Conservation (phyloP, 1,284 basidiomycete genomes). For the Boletus mariae region DNA sequence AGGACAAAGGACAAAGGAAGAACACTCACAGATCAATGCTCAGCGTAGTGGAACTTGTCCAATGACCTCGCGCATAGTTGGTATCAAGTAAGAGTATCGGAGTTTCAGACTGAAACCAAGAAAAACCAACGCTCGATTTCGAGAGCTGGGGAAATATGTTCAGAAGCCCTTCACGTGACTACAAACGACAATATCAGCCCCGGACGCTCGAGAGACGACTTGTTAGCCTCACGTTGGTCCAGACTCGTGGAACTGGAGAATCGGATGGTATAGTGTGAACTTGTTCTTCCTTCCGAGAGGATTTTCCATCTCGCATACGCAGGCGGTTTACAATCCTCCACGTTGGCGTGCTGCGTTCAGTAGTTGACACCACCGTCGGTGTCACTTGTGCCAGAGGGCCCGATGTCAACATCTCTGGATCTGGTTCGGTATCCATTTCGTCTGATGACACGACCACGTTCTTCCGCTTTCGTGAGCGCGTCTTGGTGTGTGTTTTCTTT, state of each 20-base stretch:
- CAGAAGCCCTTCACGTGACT: conserved; percentile 23
- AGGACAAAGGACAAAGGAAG: not conserved
- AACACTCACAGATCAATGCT: conserved; percentile 23
- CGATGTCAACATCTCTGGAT: not conserved
- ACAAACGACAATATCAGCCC: conserved; percentile 11
- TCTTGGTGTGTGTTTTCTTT: conserved; percentile 10
- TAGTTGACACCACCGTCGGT: not conserved
- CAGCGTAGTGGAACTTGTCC: conserved; percentile 21
- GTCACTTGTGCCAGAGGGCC: not conserved
- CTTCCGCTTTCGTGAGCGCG: not conserved
- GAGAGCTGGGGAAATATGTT: conserved; percentile 24
- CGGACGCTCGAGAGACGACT: not conserved
- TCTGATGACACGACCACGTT: not conserved
- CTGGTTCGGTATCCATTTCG: not conserved
- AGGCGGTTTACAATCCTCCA: conserved; percentile 21
- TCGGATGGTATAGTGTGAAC: not conserved
- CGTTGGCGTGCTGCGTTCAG: not conserved
- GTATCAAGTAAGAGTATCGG: conserved; percentile 25
- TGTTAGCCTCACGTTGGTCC: conserved; percentile 26
- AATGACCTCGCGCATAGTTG: conserved; percentile 11
- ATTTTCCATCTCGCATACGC: not conserved
- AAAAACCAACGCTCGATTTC: conserved; percentile 19
- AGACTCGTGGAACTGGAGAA: conserved; percentile 19
- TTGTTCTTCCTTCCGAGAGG: not conserved
- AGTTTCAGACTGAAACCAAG: conserved; percentile 30